phyloP scores from a whole-genome alignment of 495 filamentous ascomycete species.

The Penicillium coffeae region DNA sequence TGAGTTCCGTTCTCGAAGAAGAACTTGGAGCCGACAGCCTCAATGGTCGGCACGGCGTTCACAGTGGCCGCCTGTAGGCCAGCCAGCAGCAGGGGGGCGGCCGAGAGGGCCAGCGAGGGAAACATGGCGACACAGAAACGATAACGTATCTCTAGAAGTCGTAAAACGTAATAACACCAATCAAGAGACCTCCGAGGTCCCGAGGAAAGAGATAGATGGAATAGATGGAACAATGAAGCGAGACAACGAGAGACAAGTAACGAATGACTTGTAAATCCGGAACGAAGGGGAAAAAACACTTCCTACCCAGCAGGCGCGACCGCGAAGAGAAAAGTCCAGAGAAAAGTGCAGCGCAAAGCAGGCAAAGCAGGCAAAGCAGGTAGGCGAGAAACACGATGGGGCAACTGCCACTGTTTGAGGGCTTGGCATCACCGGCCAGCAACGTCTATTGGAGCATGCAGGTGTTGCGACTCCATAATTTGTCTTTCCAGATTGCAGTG shows the following conservation, averaged over 20 bases:
- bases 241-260: not conserved
- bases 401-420: not conserved
- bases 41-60: constrained; percentile 53
- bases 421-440: not conserved
- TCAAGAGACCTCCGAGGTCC: not conserved
- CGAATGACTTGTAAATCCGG: not conserved
- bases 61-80: constrained; percentile 24
- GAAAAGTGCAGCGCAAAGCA: too few relatives aligned
- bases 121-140: constrained; percentile 18
- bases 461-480: not conserved
- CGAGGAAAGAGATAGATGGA: not conserved
- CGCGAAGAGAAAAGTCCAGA: not conserved
- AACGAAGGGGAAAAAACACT: not conserved
- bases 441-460: not conserved
- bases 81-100: constrained; percentile 28
- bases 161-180: constrained; percentile 9
- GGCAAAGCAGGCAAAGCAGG: too few relatives aligned
- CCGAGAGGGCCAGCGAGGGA: constrained; percentile 19
- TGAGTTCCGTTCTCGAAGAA: constrained; percentile 73
- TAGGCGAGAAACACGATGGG: too few relatives aligned
- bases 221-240: not conserved
- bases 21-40: constrained; percentile 76
- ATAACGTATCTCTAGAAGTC: not conserved
- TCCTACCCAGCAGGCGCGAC: not conserved
- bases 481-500: constrained; percentile 15